Percentiles rank a stretch among this genome's conserved stretches.
Evolutionary conservation across 2,329 filamentous ascomycete species (phyloP).

Genomic region (Aureobasidium sp.): DNA sequence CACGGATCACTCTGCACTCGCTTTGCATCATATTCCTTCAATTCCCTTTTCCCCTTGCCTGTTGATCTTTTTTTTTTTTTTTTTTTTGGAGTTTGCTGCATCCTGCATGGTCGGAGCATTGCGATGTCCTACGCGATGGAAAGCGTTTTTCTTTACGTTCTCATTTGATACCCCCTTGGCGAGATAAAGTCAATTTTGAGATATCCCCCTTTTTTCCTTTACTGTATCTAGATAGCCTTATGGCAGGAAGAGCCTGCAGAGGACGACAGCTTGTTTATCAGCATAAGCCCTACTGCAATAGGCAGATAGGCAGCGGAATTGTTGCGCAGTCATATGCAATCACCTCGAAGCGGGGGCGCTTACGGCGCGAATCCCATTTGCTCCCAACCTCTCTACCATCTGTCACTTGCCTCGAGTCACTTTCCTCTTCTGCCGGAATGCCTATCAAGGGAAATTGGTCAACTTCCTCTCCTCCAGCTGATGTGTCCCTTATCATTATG

Average conservation of each 20-base stretch:
- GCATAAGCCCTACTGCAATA: constrained; percentile 4
- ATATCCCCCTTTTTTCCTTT: constrained; percentile 8
- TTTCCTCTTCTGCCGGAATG: neutral
- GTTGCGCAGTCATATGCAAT: constrained; percentile 10
- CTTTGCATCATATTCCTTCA: constrained; percentile 5
- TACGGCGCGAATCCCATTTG: constrained; percentile 11
- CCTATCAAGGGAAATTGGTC: neutral
- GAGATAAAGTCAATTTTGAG: constrained; percentile 1
- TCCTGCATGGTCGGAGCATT: constrained; percentile 10
- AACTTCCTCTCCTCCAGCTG: neutral
- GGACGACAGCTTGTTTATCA: constrained; percentile 8
- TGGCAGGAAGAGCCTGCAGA: constrained; percentile 3
- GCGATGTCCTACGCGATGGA: neutral
- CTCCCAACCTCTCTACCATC: neutral
- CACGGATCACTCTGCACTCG: constrained; percentile 12
- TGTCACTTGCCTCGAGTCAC: neutral
- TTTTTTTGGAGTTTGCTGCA: constrained; percentile 3
- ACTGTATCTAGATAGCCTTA: constrained; percentile 5
- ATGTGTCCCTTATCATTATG: neutral
- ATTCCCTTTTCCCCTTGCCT: neutral
- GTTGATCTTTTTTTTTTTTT: neutral
- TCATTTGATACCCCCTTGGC: constrained; percentile 11
- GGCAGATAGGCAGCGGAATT: constrained; percentile 8
- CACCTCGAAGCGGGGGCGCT: constrained; percentile 4
- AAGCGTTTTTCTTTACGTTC: constrained; percentile 2